Evolutionary conservation across 176 grass and related monocot species (phyloP).

Genomic region (Eleusine indica): DNA sequence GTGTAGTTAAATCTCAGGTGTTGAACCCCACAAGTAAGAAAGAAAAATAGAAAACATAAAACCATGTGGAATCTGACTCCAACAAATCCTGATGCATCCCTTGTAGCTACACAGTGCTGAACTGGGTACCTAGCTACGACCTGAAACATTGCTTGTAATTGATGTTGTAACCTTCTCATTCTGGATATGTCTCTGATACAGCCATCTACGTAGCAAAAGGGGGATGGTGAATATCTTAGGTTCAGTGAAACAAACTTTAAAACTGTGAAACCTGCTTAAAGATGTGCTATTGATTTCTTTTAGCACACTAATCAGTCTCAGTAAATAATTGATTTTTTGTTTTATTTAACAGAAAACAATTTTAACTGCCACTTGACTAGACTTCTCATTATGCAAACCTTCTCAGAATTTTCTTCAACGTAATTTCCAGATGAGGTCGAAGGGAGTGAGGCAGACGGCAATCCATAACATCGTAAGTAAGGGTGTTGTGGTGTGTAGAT

Average conservation of each 20-base stretch:
- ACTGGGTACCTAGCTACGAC: too few species aligned
- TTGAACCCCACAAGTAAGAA: too few species aligned
- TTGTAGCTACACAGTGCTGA: too few species aligned
- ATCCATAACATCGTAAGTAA: conserved; percentile 29
- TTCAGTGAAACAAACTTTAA: conserved; percentile 34
- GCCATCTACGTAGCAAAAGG: neutral
- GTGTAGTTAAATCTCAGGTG: conserved; percentile 2
- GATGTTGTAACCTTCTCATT: conserved; percentile 11
- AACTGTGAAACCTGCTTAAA: neutral
- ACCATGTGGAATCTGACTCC: too few species aligned
- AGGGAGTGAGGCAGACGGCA: conserved; percentile 34
- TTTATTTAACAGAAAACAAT: neutral
- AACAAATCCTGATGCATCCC: too few species aligned
- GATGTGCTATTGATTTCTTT: neutral
- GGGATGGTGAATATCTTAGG: neutral
- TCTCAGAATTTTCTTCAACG: conserved; percentile 23
- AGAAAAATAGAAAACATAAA: too few species aligned
- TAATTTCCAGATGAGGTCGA: conserved; percentile 52
- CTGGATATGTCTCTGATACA: conserved; percentile 20
- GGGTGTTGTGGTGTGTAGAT: conserved; percentile 18
- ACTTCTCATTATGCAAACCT: neutral
- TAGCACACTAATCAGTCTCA: neutral
- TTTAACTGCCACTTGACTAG: conserved; percentile 1
- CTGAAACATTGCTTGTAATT: neutral
- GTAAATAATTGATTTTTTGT: neutral